Percentiles rank a stretch among this genome's conserved stretches.
phyloP scores from a whole-genome alignment of 176 grass and related monocot species.

The Lolium multiflorum region DNA sequence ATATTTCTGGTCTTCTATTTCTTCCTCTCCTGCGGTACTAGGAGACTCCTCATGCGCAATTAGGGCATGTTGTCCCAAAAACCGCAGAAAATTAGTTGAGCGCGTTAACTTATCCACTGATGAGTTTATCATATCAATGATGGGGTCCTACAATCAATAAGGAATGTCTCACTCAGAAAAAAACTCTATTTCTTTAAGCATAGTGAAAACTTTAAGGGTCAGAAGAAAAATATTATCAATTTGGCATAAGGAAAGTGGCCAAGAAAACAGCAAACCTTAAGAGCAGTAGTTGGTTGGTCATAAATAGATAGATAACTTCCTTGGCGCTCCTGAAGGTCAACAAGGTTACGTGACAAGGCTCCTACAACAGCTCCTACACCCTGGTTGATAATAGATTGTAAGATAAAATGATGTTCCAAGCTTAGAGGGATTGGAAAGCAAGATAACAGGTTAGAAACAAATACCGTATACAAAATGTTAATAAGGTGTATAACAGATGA shows the following conservation, averaged over 20 bases:
- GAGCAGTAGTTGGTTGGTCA: conserved; percentile 78
- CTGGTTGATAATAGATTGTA: conserved; percentile 58
- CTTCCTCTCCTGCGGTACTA: conserved; percentile 71
- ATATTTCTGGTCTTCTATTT: conserved; percentile 85
- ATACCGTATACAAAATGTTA: conserved; percentile 25
- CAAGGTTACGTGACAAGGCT: conserved; percentile 83
- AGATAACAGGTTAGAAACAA: conserved; percentile 1
- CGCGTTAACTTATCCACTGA: conserved; percentile 70
- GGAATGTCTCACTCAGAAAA: conserved; percentile 44
- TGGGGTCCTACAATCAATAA: conserved; percentile 64
- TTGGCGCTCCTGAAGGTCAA: conserved; percentile 79
- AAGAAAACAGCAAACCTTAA: conserved; percentile 61
- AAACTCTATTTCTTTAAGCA: neutral
- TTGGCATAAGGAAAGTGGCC: neutral
- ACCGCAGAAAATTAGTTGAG: conserved; percentile 86
- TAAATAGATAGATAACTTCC: conserved; percentile 94
- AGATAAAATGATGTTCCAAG: conserved; percentile 12
- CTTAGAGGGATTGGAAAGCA: neutral
- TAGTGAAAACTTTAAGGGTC: neutral
- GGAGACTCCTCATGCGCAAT: conserved; percentile 79
- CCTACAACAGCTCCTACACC: conserved; percentile 90
- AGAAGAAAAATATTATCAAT: conserved; percentile 34
- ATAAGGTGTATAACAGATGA: neutral
- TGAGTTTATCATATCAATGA: conserved; percentile 85
- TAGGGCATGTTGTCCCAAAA: conserved; percentile 89